A percentile compares a stretch with the other conserved stretches of the same genome.
Conservation (phyloP, 495 filamentous ascomycete genomes). For the Niebla homalea region DNA sequence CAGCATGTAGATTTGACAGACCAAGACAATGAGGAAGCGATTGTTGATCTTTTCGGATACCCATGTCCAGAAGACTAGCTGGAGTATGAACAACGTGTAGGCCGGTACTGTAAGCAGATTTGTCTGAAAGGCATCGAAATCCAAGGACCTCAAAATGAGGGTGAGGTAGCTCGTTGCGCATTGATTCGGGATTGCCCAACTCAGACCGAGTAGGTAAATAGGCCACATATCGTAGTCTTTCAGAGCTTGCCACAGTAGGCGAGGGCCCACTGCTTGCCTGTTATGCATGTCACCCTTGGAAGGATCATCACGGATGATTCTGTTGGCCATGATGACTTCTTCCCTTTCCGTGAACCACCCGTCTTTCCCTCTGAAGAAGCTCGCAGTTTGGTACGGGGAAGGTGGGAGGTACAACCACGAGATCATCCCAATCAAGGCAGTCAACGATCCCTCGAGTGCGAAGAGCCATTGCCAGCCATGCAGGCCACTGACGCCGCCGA, state of each 20-base stretch:
- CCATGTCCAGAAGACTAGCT: conserved; percentile 40
- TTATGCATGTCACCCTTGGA: conserved; percentile 50
- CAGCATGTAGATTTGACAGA: conserved; percentile 44
- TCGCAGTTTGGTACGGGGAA: conserved; percentile 56
- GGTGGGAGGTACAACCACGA: conserved; percentile 58
- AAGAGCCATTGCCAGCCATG: conserved; percentile 68
- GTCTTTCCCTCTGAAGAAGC: conserved; percentile 53
- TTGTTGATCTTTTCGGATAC: conserved; percentile 46
- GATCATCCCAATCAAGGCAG: conserved; percentile 48
- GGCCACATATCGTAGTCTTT: conserved; percentile 63
- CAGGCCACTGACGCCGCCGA: conserved; percentile 42
- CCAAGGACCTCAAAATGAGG: conserved; percentile 42
- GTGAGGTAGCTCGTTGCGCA: conserved; percentile 48
- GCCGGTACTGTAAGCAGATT: conserved; percentile 58
- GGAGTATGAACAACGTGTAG: conserved; percentile 31
- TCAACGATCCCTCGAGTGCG: conserved; percentile 38
- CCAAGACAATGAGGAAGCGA: conserved; percentile 33
- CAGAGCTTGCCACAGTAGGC: conserved; percentile 42
- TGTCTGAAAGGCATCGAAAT: conserved; percentile 53
- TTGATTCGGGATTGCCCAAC: conserved; percentile 39
- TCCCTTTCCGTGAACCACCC: conserved; percentile 61
- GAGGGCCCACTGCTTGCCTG: conserved; percentile 45
- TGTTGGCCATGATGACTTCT: conserved; percentile 57
- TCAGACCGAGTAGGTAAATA: conserved; percentile 50
- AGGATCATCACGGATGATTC: conserved; percentile 58